Percentiles rank a stretch among this genome's conserved stretches.
Evolutionary conservation across 352 stramenopile genomes (phyloP).

Genomic region (Elongisporangium prolatum): DNA sequence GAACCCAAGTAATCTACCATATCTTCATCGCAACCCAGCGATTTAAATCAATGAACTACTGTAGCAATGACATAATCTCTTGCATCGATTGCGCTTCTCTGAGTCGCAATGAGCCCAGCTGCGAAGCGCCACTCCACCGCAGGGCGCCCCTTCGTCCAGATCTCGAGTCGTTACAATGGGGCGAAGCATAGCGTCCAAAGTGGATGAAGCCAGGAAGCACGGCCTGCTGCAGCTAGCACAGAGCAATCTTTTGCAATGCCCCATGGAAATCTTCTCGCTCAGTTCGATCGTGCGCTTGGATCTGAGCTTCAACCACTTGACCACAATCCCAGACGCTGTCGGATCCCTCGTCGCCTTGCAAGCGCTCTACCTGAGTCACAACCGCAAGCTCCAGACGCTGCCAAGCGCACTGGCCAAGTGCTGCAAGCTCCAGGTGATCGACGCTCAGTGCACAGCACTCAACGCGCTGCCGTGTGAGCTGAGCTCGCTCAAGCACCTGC

Average conservation of each 20-base stretch:
- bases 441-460: slow-evolving; percentile 66
- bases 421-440: slow-evolving; percentile 59
- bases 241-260: slow-evolving; percentile 33
- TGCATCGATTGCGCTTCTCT: no score
- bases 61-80: no score
- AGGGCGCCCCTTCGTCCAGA: no score
- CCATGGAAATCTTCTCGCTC: slow-evolving; percentile 27
- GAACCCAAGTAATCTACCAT: slow-evolving; percentile 88
- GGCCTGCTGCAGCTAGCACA: slow-evolving; percentile 56
- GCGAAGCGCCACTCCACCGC: not conserved
- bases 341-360: slow-evolving; percentile 49
- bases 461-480: slow-evolving; percentile 58
- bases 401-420: slow-evolving; percentile 59
- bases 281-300: slow-evolving; percentile 62
- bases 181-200: slow-evolving; percentile 35
- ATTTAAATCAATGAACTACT: slow-evolving; percentile 39
- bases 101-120: no score
- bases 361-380: slow-evolving; percentile 84
- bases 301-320: slow-evolving; percentile 76
- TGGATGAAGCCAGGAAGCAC: slow-evolving; percentile 55
- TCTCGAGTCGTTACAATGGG: slow-evolving; percentile 17
- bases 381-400: slow-evolving; percentile 52
- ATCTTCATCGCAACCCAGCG: slow-evolving; percentile 93
- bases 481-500: slow-evolving; percentile 50
- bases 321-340: slow-evolving; percentile 50